Conservation (phyloP, 148 eudicot genomes). For the Persicaria tinctoria region DNA sequence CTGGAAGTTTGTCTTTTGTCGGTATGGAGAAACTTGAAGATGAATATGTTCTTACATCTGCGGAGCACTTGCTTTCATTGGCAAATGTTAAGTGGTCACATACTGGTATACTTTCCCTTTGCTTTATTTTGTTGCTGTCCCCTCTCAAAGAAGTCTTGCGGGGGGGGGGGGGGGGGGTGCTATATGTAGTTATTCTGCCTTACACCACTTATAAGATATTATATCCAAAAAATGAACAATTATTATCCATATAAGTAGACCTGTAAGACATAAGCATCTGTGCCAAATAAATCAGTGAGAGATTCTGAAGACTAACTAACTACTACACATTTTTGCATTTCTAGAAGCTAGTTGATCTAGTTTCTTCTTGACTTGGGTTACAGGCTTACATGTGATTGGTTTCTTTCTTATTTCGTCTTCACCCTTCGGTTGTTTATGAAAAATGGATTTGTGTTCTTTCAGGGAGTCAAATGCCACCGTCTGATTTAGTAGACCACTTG, state of each 20-base stretch:
- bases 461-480: constrained; percentile 50
- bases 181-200: no score
- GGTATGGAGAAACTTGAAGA: constrained; percentile 81
- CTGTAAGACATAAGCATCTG: no score
- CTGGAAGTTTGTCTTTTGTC: constrained; percentile 38
- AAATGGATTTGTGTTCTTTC: constrained; percentile 14
- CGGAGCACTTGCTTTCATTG: constrained; percentile 70
- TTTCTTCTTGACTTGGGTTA: background rate
- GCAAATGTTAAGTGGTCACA: constrained; percentile 63
- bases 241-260: no score
- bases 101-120: constrained; percentile 39
- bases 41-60: constrained; percentile 79
- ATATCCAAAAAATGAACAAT: no score
- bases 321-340: background rate
- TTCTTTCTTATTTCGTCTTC: background rate
- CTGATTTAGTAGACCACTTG: constrained; percentile 66
- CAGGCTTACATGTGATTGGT: background rate
- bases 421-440: constrained; percentile 4
- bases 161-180: no score
- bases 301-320: constrained; percentile 3
- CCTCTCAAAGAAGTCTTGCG: background rate
- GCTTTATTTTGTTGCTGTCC: background rate
- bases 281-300: no score
- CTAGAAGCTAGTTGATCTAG: background rate
- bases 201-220: no score